Evolutionary conservation across 1,284 basidiomycete genomes (phyloP).

Genomic region (Ganoderma leucocontextum): DNA sequence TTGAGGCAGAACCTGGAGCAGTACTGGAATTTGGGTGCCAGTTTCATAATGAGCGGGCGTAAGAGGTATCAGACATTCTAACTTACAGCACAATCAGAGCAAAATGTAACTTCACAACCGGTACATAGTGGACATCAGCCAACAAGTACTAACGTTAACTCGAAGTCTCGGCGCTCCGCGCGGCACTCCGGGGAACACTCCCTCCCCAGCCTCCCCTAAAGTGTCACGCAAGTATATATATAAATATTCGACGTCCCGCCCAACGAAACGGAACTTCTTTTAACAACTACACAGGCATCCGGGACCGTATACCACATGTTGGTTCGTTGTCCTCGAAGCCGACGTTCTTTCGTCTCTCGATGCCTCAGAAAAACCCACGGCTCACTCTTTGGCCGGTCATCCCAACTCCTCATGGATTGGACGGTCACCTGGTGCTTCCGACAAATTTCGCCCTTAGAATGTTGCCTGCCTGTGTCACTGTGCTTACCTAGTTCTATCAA

Average conservation of each 20-base stretch:
- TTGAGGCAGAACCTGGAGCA: too few relatives aligned
- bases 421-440: constrained; percentile 71
- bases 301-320: constrained; percentile 60
- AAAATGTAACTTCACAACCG: too few relatives aligned
- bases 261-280: constrained; percentile 49
- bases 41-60: not conserved
- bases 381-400: constrained; percentile 72
- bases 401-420: constrained; percentile 51
- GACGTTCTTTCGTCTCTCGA: constrained; percentile 59
- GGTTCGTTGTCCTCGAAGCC: constrained; percentile 45
- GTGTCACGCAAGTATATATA: constrained; percentile 31
- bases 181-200: not conserved
- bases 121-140: too few relatives aligned
- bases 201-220: constrained; percentile 55
- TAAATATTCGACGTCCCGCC: constrained; percentile 1
- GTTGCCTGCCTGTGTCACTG: not conserved
- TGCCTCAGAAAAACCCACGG: constrained; percentile 60
- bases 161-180: not conserved
- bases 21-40: not conserved
- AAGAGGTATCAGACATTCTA: not conserved
- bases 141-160: not conserved
- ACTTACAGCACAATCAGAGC: too few relatives aligned
- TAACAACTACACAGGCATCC: constrained; percentile 67
- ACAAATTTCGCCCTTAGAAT: constrained; percentile 45
- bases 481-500: not conserved